Evolutionary conservation across 805 yeast species (phyloP), one percentile per base, ranked within the genome.

Genomic region (Sporopachydermia lactativora): DNA sequence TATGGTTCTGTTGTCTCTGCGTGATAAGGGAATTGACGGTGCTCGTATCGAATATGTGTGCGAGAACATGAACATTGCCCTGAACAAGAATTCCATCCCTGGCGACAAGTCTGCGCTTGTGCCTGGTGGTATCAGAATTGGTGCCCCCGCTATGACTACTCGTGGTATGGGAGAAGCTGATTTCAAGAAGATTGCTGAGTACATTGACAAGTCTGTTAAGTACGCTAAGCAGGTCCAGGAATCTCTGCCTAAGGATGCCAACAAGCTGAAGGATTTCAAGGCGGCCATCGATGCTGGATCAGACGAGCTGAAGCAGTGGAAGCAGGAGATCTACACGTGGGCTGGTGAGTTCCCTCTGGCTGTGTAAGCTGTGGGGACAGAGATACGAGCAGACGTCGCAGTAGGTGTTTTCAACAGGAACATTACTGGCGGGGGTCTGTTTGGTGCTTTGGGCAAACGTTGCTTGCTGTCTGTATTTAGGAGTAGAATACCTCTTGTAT

Each of bases 111-210:
- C 94, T 37, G 97, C 97, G 41, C 72, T 89, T 48, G 89, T 86
- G 48, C 97, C 98, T 59, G 89, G 94, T 53, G 98, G 98, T 61
- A 76, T 89, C 49, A 82, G 98, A 68, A 81, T 89, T 47, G 98
- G 98, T 57, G 82, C 98, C 40, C 98, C 98, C 49, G 96, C 96
- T 43, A 89, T 89, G 97, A 76, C 96, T 48, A 84, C 96, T 44
- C 84, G 98, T 69, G 98, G 98, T 50, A 75, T 86, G 53, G 82
- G 86, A 45, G 86, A 82, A 61, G 78, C 68, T 45, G 96, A 92
- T 59, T 92, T 89, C 62, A 71, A 63, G 52, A 75, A 71, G 56
- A 81, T 89, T 53, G 95, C 78, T 41, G 66, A 69, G 49, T 88
- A 77, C 72, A 82, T 84, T 61, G 86, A 80, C 68, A 66, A 62